A percentile compares a stretch with the other conserved stretches of the same genome.
phyloP scores from a whole-genome alignment of 345 rosid genomes.

The Arabidopsis thaliana region TAIR10.1 NC_003070.9:4374001-4374500 shows the following conservation, averaged over 20 bases:
- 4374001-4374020: not conserved
- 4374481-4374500: constrained; percentile 59
- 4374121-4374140: constrained; percentile 12
- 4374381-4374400: constrained; percentile 33
- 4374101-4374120: too few relatives aligned
- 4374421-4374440: constrained; percentile 49
- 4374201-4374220: not conserved
- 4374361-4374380: constrained; percentile 16
- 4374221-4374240: constrained; percentile 6
- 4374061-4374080: constrained; percentile 23
- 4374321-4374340: constrained; percentile 26
- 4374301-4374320: constrained; percentile 32
- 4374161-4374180: not conserved
- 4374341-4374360: constrained; percentile 28
- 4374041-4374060: constrained; percentile 16
- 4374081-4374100: not conserved
- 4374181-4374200: constrained; percentile 7
- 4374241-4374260: constrained; percentile 29
- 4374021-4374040: not conserved
- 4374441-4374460: constrained; percentile 35
- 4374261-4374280: constrained; percentile 21
- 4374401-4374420: constrained; percentile 48
- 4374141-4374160: not conserved
- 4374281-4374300: constrained; percentile 25
- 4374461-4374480: constrained; percentile 47